Conservation (phyloP, 805 yeast genomes). For the Spathaspora passalidarum region DNA sequence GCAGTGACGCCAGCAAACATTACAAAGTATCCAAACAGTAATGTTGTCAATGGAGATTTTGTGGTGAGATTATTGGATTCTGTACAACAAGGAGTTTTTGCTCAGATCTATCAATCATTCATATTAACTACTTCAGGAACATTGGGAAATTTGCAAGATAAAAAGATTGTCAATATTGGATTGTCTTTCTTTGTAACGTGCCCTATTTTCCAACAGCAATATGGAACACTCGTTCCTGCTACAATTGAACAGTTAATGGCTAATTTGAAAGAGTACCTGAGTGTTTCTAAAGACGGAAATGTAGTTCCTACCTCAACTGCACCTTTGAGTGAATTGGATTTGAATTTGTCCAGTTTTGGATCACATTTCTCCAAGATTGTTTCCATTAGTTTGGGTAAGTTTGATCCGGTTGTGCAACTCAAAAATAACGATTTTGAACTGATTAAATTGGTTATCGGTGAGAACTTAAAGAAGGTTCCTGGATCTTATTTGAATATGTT, state of each 20-base stretch:
- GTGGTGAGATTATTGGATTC: conserved; percentile 63
- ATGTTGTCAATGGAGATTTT: conserved; percentile 38
- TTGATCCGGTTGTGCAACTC: conserved; percentile 69
- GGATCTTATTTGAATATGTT: conserved; percentile 24
- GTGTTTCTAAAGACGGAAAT: conserved; percentile 19
- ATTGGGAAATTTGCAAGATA: conserved; percentile 51
- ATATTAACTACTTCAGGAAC: conserved; percentile 51
- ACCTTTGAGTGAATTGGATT: conserved; percentile 46
- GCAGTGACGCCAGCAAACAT: conserved; percentile 1
- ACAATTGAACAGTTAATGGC: conserved; percentile 31
- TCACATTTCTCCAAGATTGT: conserved; percentile 75
- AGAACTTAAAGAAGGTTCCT: conserved; percentile 26
- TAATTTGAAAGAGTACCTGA: conserved; percentile 26
- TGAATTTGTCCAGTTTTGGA: conserved; percentile 72
- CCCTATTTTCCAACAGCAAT: conserved; percentile 13
- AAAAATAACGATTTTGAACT: conserved; percentile 29
- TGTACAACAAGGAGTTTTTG: conserved; percentile 62
- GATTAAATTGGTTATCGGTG: conserved; percentile 24
- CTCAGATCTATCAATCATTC: conserved; percentile 47
- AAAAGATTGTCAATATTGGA: conserved; percentile 53
- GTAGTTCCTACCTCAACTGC: conserved; percentile 9
- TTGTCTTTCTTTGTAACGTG: conserved; percentile 38
- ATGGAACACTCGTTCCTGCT: conserved; percentile 21
- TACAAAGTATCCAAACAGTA: conserved; percentile 3
- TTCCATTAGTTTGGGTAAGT: conserved; percentile 54